These are phyloP conservation scores for Sclerotinia subarctica DNA, from an alignment of 2,329 filamentous ascomycete genomes.

Conservation along the genomic window DNA sequence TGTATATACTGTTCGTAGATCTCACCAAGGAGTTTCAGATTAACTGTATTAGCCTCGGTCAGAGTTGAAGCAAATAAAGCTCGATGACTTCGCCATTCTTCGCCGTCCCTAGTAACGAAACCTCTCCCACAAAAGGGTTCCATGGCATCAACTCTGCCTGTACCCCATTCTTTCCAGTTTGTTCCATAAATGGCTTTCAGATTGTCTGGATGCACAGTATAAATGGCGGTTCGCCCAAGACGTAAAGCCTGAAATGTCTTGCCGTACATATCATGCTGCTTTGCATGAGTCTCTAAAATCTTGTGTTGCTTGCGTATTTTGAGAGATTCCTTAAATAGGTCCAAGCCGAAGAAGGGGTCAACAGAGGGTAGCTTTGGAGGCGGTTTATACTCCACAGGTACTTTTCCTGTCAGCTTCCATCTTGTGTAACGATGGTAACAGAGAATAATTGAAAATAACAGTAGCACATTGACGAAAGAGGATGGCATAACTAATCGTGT, in stretches of 20 bases:
- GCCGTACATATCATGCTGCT: neutral
- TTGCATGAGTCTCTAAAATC: neutral
- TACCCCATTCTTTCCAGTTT: constrained; percentile 5
- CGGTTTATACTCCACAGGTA: neutral
- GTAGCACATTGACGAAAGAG: neutral
- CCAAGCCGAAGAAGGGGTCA: neutral
- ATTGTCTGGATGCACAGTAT: constrained; percentile 14
- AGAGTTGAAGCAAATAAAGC: constrained; percentile 9
- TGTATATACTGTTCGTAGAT: neutral
- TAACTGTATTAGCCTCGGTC: neutral
- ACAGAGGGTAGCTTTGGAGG: neutral
- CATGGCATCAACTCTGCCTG: neutral
- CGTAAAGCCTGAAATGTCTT: neutral
- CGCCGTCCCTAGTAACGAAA: constrained; percentile 13
- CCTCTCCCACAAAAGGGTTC: constrained; percentile 14
- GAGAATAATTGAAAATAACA: neutral
- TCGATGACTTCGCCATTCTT: constrained; percentile 9
- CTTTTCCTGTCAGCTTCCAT: neutral
- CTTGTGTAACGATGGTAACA: neutral
- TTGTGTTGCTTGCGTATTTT: neutral
- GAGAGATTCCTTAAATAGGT: neutral
- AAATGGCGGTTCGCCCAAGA: neutral
- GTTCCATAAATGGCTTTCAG: neutral
- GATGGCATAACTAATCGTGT: neutral
- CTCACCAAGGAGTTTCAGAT: neutral